Base-by-base conservation (phyloP, 345 rosid genomes). In the Eucalyptus curtisii region DNA sequence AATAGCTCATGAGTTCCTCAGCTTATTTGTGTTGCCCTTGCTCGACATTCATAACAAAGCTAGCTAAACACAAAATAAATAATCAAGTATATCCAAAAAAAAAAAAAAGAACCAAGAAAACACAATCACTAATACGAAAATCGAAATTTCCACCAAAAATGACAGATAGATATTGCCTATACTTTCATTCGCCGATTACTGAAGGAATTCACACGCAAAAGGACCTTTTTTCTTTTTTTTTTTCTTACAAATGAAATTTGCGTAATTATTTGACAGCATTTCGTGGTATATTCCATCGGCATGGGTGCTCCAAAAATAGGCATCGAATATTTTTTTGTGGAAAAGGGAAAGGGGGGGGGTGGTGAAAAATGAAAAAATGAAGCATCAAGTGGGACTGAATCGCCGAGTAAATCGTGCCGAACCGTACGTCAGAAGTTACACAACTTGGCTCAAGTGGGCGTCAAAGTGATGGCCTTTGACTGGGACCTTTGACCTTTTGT, bases 151-250 rank as follows among this genome's bases (percentile, higher is more conserved):
- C 5, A 14, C 17, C 2, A 4, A 8, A 64, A n/a, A 64, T 7
- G 20, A 7, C 0, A n/a, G 33, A 12, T 52, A 57, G 68, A 33
- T 10, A n/a, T 14, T 14, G 5, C 17, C 20, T 13, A 4, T 64
- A n/a, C 37, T n/a, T n/a, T n/a, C 19, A n/a, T n/a, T 64, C 1
- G 3, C 76, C 10, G 37, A n/a, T n/a, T n/a, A 13, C 4, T 0
- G 1, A 64, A 64, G 40, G 76, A n/a, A n/a, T 64, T 14, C 8
- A 14, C 17, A 4, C 0, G 10, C 17, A 14, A 4, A 59, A 61
- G 1, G 33, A 30, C 68, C 31, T 27, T 30, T 27, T 59, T 27
- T 27, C n/a, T n/a, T n/a, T n/a, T n/a, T n/a, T n/a, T n/a, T n/a
- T n/a, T n/a, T n/a, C n/a, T 5, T 1, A 27, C 68, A 10, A 30